These are phyloP conservation scores for Phyllachora maydis DNA, from an alignment of 2,329 filamentous ascomycete species.

Conservation along the genomic window DNA sequence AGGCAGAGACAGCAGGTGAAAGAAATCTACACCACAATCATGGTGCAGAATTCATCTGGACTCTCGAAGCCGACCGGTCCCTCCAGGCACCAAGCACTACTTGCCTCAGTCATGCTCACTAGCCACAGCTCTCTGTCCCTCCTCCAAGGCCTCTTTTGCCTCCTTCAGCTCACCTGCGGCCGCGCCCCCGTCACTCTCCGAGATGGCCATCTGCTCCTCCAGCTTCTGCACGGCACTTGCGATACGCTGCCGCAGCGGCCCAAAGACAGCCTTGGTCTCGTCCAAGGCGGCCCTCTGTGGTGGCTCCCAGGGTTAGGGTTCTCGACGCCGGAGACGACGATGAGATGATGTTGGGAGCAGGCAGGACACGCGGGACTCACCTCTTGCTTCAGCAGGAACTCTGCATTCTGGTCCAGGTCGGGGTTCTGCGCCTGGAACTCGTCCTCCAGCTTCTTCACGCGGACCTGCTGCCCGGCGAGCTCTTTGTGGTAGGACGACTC, in stretches of 20 bases:
- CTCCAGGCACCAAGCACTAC: constrained; percentile 1
- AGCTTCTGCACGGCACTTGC: constrained; percentile 49
- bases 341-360: background rate
- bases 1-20: background rate
- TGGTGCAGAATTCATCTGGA: background rate
- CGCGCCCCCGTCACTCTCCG: constrained; percentile 21
- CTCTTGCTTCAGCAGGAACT: constrained; percentile 71
- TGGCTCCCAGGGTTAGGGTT: constrained; percentile 7
- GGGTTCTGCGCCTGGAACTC: constrained; percentile 27
- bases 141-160: constrained; percentile 30
- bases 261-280: constrained; percentile 73
- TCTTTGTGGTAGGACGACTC: constrained; percentile 82
- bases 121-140: constrained; percentile 19
- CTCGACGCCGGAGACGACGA: background rate
- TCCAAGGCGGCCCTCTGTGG: constrained; percentile 56
- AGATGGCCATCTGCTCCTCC: constrained; percentile 54
- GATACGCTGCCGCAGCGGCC: constrained; percentile 50
- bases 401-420: constrained; percentile 50
- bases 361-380: constrained; percentile 23
- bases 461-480: constrained; percentile 50
- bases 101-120: no score
- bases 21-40: constrained; percentile 1
- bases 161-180: constrained; percentile 27
- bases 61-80: background rate
- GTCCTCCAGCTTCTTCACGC: constrained; percentile 46